Conservation (phyloP, 306 rosid species). For the Vigna unguiculata region DNA sequence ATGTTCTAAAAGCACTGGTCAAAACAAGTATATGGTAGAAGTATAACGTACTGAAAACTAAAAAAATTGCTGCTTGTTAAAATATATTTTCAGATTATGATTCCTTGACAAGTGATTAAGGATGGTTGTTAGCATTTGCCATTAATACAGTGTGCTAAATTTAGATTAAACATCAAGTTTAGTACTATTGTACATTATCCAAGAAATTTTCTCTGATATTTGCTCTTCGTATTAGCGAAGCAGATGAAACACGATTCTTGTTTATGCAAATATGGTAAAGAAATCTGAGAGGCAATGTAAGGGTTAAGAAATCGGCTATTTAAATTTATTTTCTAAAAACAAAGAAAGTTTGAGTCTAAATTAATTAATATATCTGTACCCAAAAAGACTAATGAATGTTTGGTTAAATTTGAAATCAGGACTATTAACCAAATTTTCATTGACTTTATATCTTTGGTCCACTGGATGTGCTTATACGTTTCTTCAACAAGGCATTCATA, state of each 20-base stretch:
- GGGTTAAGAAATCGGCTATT: neutral
- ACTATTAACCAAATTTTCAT: neutral
- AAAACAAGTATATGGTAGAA: neutral
- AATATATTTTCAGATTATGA: neutral
- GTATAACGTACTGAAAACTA: neutral
- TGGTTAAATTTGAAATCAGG: neutral
- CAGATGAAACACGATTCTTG: neutral
- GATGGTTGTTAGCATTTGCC: neutral
- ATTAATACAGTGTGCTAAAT: neutral
- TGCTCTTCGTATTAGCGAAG: slow-evolving; percentile 28
- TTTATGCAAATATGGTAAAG: no score
- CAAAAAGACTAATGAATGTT: neutral
- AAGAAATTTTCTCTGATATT: slow-evolving; percentile 6
- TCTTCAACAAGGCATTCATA: neutral
- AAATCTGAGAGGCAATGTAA: no score
- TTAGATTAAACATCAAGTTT: neutral
- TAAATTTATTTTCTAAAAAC: neutral
- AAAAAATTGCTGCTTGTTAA: neutral
- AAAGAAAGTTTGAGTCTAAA: no score
- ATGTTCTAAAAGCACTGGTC: neutral
- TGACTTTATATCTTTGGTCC: neutral
- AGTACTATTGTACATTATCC: neutral
- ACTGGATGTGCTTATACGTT: neutral
- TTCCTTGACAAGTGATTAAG: neutral
- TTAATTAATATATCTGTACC: no score